phyloP scores from a whole-genome alignment of 371 early-diverging fungal species.

The Haplosporangium sp. region DNA sequence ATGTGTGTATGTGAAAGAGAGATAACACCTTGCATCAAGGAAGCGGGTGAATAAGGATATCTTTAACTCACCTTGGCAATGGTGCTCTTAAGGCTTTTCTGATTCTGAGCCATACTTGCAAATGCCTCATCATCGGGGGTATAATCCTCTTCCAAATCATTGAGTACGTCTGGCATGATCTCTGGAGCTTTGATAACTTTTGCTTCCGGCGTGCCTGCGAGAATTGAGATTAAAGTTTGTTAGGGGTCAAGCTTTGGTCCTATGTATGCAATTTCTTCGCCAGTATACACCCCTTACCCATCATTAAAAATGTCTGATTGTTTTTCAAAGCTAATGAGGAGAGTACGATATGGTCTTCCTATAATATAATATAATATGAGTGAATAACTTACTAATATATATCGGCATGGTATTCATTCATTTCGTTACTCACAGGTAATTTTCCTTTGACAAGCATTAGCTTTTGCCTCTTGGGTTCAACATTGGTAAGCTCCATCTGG shows the following conservation, averaged over 20 bases:
- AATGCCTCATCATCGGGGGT: conserved; percentile 56
- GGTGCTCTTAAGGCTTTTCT: conserved; percentile 53
- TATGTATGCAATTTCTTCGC: neutral
- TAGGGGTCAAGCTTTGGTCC: neutral
- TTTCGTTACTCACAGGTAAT: conserved; percentile 58
- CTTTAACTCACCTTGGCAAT: conserved; percentile 30
- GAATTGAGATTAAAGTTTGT: neutral
- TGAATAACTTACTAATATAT: neutral
- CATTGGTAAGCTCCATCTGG: conserved; percentile 63
- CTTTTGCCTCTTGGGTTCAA: conserved; percentile 68
- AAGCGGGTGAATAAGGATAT: neutral
- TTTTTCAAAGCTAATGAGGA: conserved; percentile 54
- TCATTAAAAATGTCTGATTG: conserved; percentile 63
- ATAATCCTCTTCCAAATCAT: conserved; percentile 62
- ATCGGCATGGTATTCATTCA: neutral
- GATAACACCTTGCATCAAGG: neutral
- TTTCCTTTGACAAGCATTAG: conserved; percentile 69
- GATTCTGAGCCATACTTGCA: conserved; percentile 51
- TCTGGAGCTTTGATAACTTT: conserved; percentile 60
- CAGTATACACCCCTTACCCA: conserved; percentile 58
- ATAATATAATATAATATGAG: conserved; percentile 1
- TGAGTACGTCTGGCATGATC: conserved; percentile 61
- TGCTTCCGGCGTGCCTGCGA: conserved; percentile 56
- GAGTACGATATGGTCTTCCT: conserved; percentile 60
- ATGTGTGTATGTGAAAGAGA: neutral